Base-by-base conservation (phyloP, 2,329 filamentous ascomycete species). In the Aspergillus sp. region DNA sequence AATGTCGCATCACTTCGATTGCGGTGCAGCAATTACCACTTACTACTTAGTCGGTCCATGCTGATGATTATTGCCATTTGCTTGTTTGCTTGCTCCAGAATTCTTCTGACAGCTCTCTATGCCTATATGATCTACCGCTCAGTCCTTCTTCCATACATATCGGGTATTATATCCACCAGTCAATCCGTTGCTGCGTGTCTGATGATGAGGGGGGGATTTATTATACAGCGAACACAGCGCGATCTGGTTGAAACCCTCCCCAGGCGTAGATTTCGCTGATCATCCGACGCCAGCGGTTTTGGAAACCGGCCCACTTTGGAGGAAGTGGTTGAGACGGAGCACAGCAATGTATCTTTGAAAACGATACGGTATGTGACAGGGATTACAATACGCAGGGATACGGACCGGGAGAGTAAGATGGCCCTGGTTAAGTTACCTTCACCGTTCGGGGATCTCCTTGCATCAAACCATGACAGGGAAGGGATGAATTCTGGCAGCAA, bases 241-340 rank as follows among this genome's bases (percentile, higher is more conserved):
- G 59, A 64, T 63, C 63, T 62, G 61, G 58, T 36, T 52, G 52
- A 61, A 62, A 59, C 57, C 54, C 49, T 65, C 55, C 60, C 62
- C 58, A 65, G 63, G 55, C 48, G 53, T 58, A 50, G 57, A 60
- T 64, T 60, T 57, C 55, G 68, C 60, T 66, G 67, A 69, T 69
- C 68, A 66, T 67, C 66, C 68, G 67, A 66, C 61, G 61, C 60
- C 62, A 60, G 61, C 50, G 62, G 59, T 57, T 52, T 58, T 61
- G 50, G 56, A 61, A 59, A 61, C 54, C 58, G 58, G 51, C 54
- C 59, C 59, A 63, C 59, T 62, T 63, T 36, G 32, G 32, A 36
- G 23, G 21, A 12, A 13, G 25, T 54, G 41, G 45, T 54, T 58
- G 49, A 49, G 45, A 49, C 23, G 23, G 45, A 28, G 45, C 39